Evolutionary conservation across 257 asterid genomes (phyloP), one percentile per base, ranked within the genome.

Genomic region (Solanum okadae): DNA sequence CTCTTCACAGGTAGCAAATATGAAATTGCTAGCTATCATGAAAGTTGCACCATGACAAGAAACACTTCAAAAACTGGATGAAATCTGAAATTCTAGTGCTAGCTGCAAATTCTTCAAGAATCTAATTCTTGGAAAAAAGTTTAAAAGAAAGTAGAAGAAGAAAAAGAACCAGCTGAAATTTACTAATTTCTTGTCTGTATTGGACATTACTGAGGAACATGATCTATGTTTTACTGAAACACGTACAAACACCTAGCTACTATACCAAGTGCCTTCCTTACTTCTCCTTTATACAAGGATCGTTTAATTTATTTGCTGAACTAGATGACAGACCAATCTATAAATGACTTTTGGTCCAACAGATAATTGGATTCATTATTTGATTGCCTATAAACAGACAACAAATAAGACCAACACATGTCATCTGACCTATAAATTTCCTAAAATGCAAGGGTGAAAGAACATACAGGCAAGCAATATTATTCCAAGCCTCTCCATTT

Each of bases 401-500:
- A 79, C 42, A 40, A 81, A 81, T 18, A 52, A 31, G 14, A 81
- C 42, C 15, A 35, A 29, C 29, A 81, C 27, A 10, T 49, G 29
- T 29, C 86, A 46, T 81, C 86, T 27, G 86, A 82, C 82, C 52
- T 59, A 23, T 37, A 87, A 78, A 77, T 35, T 35, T 35, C 38
- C 68, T 82, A 77, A 59, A 59, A 82, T 29, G 27, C 42, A 56
- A 79, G n/a, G 84, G 49, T 5, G 88, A 86, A 42, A 86, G 49
- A 86, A 89, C 89, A 49, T 84, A 89, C 86, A 97, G 88, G 88
- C 98, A 97, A 86, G 98, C 98, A 78, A 97, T 92, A 85, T 97
- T 97, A 90, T 97, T 97, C 99, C 99, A 97, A 83, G 99, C 98
- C 91, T 97, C 98, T 63, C 98, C 98, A 88, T 96, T 95, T 86